Evolutionary conservation across 2,329 filamentous ascomycete species (phyloP).

Genomic region (Diaporthe destruens): DNA sequence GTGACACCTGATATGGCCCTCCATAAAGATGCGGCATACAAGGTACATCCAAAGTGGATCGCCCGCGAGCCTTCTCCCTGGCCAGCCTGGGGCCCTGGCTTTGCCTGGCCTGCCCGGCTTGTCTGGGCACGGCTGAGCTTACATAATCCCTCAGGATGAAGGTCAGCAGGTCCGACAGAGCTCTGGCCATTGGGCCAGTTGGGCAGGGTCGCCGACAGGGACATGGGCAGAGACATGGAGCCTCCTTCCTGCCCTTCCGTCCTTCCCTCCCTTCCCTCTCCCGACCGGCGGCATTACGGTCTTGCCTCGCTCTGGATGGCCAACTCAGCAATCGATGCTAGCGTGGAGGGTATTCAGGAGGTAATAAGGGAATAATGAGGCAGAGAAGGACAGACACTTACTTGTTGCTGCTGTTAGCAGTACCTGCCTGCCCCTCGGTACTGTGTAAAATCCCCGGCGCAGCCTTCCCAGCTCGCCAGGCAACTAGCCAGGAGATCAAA

Average conservation of each 20-base stretch:
- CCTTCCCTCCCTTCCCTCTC: neutral
- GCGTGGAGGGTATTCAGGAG: neutral
- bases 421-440: neutral
- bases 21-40: slow-evolving; percentile 6
- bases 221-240: slow-evolving; percentile 15
- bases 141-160: neutral
- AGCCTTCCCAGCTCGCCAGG: slow-evolving; percentile 10
- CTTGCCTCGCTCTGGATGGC: slow-evolving; percentile 1
- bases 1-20: neutral
- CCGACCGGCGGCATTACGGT: slow-evolving; percentile 10
- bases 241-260: neutral
- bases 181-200: slow-evolving; percentile 8
- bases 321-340: slow-evolving; percentile 2
- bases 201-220: neutral
- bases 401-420: too few species aligned
- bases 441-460: neutral
- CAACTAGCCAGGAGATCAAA: slow-evolving; percentile 27
- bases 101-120: too few species aligned
- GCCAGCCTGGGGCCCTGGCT: slow-evolving; percentile 2
- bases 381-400: neutral
- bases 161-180: slow-evolving; percentile 23
- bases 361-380: neutral
- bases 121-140: slow-evolving; percentile 27
- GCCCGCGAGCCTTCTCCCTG: slow-evolving; percentile 11
- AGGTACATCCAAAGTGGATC: slow-evolving; percentile 18